These are phyloP conservation scores for Luffa aegyptiaca DNA, from an alignment of 306 rosid species.

Conservation along the genomic window DNA sequence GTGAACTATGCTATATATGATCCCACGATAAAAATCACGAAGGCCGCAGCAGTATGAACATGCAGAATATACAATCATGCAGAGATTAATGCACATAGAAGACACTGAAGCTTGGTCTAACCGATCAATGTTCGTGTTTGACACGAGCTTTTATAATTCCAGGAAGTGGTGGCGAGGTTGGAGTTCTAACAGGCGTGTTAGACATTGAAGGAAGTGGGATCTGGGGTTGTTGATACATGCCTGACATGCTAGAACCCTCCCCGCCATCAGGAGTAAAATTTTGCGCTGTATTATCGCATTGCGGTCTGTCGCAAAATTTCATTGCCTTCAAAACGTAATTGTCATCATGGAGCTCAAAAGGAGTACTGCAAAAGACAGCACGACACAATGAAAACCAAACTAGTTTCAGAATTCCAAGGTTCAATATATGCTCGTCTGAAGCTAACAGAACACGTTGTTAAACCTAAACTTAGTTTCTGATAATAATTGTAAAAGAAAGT, in stretches of 20 bases:
- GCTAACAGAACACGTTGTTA: neutral
- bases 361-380: constrained; percentile 47
- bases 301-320: constrained; percentile 65
- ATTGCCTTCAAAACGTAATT: constrained; percentile 84
- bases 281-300: constrained; percentile 30
- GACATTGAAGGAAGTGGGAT: constrained; percentile 33
- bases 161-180: constrained; percentile 85
- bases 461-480: neutral
- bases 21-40: constrained; percentile 9
- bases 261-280: constrained; percentile 46
- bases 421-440: neutral
- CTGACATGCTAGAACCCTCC: constrained; percentile 67
- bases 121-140: constrained; percentile 65
- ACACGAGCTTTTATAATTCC: constrained; percentile 91
- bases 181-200: constrained; percentile 46
- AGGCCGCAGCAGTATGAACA: constrained; percentile 31
- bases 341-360: constrained; percentile 97
- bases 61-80: constrained; percentile 57
- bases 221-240: constrained; percentile 43
- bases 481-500: neutral
- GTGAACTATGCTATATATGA: constrained; percentile 6
- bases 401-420: neutral
- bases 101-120: constrained; percentile 10
- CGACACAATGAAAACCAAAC: neutral
- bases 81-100: constrained; percentile 20